A percentile compares a stretch with the other conserved stretches of the same genome.
Evolutionary conservation across 257 asterid species (phyloP).

Genomic region (Jaltomata sinuosa): DNA sequence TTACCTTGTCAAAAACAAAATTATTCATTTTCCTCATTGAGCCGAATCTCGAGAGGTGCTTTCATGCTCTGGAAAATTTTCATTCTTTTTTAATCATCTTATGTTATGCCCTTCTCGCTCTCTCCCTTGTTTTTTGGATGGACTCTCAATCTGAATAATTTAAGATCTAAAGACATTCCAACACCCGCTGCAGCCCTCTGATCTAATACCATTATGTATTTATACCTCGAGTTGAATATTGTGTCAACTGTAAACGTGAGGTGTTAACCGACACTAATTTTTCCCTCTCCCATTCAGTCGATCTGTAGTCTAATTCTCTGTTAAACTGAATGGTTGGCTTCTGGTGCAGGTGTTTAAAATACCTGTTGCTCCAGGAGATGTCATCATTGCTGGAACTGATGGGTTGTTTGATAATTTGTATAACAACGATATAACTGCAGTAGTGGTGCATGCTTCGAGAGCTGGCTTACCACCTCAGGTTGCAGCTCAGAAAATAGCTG

Average conservation of each 20-base stretch:
- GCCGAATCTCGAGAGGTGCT: not conserved
- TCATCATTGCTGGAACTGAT: conserved; percentile 90
- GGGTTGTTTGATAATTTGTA: conserved; percentile 97
- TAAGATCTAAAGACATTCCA: not conserved
- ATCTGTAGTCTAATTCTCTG: not conserved
- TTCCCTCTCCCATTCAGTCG: not conserved
- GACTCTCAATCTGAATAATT: not conserved
- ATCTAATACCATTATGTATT: not conserved
- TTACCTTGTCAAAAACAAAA: not conserved
- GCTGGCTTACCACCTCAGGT: conserved; percentile 89
- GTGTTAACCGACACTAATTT: not conserved
- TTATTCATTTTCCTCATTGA: not conserved
- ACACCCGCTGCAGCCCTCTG: not conserved
- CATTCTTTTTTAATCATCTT: not conserved
- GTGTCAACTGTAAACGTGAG: not conserved
- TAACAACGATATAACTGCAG: conserved; percentile 66
- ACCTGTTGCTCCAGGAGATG: conserved; percentile 91
- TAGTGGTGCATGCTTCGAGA: conserved; percentile 81
- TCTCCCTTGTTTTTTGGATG: not conserved
- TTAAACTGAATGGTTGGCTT: not conserved
- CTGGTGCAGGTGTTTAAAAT: conserved; percentile 68
- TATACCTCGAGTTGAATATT: not conserved
- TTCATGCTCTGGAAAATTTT: not conserved
- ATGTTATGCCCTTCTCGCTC: not conserved
- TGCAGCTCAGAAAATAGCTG: conserved; percentile 88